Percentiles rank a stretch among this genome's conserved stretches.
phyloP scores from a whole-genome alignment of 2,329 filamentous ascomycete species.

The Colletotrichum melonis region DNA sequence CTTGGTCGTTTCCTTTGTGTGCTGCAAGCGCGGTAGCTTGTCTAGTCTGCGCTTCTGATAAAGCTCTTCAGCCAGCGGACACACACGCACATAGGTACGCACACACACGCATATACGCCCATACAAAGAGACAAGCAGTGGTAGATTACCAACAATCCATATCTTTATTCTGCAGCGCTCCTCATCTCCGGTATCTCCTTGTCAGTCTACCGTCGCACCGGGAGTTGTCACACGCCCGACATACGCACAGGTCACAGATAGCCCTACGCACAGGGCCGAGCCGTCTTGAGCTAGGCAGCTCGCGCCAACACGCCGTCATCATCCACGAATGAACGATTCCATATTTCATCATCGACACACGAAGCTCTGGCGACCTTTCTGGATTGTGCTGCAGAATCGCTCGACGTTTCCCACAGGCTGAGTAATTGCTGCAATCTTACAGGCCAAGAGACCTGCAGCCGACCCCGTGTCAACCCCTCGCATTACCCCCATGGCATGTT shows the following conservation, averaged over 20 bases:
- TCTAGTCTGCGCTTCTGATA: neutral
- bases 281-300: constrained; percentile 22
- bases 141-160: constrained; percentile 8
- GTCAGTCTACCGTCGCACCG: neutral
- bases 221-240: neutral
- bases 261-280: constrained; percentile 28
- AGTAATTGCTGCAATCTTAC: constrained; percentile 42
- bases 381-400: constrained; percentile 22
- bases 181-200: neutral
- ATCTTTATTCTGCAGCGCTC: neutral
- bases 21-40: constrained; percentile 14
- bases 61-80: neutral
- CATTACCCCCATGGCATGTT: constrained; percentile 24
- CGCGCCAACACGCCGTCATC: constrained; percentile 26
- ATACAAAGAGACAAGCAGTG: neutral
- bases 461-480: constrained; percentile 29
- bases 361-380: constrained; percentile 25
- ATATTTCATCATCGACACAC: constrained; percentile 36
- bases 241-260: constrained; percentile 30
- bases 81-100: neutral
- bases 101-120: neutral
- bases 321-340: constrained; percentile 36
- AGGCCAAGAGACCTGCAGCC: constrained; percentile 35
- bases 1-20: neutral
- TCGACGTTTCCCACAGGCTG: constrained; percentile 35